Conservation (phyloP, 441 rosid species). For the Pelargonium cotyledonis region DNA sequence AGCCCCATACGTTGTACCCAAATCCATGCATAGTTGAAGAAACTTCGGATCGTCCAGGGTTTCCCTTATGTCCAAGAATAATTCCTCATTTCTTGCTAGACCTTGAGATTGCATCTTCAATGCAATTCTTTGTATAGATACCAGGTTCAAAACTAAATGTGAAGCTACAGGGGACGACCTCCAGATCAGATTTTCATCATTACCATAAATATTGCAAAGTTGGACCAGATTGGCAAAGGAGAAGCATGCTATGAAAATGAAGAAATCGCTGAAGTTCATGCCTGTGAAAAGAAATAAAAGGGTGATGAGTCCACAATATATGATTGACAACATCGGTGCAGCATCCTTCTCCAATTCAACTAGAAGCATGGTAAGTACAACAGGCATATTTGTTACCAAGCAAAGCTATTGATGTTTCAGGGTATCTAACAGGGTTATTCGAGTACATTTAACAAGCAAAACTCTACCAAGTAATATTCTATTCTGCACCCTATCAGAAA, state of each 20-base stretch:
- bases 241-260: conserved; percentile 50
- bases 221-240: conserved; percentile 49
- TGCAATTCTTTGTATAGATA: conserved; percentile 37
- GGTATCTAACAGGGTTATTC: not conserved
- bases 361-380: not conserved
- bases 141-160: conserved; percentile 47
- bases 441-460: not conserved
- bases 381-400: not conserved
- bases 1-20: conserved; percentile 42
- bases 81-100: conserved; percentile 26
- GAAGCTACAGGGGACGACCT: conserved; percentile 31
- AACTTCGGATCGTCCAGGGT: conserved; percentile 47
- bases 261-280: conserved; percentile 79
- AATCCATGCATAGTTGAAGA: conserved; percentile 34
- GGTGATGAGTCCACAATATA: not conserved
- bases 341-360: not conserved
- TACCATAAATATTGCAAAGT: conserved; percentile 25
- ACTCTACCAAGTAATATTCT: not conserved
- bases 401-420: conserved; percentile 1
- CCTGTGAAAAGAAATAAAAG: conserved; percentile 35
- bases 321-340: not conserved
- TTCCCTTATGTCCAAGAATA: conserved; percentile 36
- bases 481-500: not conserved
- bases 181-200: conserved; percentile 21
- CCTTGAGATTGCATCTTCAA: conserved; percentile 45